These are phyloP conservation scores for Fusarium foetens DNA, from an alignment of 2,329 filamentous ascomycete species.

Conservation along the genomic window DNA sequence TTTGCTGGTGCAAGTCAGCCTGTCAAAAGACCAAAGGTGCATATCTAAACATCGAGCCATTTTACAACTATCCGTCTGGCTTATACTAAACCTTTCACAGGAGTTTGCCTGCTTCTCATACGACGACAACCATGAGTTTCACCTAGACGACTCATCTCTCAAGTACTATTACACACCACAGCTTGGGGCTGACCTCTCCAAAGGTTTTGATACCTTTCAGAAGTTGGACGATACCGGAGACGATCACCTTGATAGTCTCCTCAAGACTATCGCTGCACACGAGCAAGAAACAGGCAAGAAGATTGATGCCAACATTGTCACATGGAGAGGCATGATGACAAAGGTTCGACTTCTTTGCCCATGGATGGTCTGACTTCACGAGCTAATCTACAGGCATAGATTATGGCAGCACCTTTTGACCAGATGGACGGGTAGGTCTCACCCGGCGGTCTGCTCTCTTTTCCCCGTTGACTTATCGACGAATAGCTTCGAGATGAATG, in stretches of 20 bases:
- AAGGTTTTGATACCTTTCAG: conserved; percentile 83
- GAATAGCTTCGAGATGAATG: conserved; percentile 91
- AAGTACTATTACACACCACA: conserved; percentile 87
- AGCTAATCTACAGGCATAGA: conserved; percentile 62
- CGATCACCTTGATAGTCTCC: conserved; percentile 85
- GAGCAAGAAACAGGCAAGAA: conserved; percentile 75
- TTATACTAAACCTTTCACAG: conserved; percentile 53
- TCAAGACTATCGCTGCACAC: conserved; percentile 77
- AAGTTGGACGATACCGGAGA: conserved; percentile 85
- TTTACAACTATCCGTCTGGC: neutral
- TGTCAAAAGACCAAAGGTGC: conserved; percentile 79
- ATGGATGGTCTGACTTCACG: neutral
- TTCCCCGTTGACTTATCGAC: conserved; percentile 28
- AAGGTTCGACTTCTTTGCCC: conserved; percentile 68
- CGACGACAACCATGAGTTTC: conserved; percentile 82
- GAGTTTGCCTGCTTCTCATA: conserved; percentile 96
- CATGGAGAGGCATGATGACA: conserved; percentile 98
- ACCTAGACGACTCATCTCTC: conserved; percentile 79
- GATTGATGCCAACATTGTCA: conserved; percentile 82
- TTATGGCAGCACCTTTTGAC: conserved; percentile 87
- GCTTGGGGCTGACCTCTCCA: conserved; percentile 77
- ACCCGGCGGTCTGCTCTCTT: neutral
- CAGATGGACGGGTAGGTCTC: conserved; percentile 75
- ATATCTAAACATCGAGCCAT: conserved; percentile 17
- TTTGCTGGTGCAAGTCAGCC: conserved; percentile 75